Evolutionary conservation across 1,284 basidiomycete species (phyloP).

Genomic region (Peniophora sp.): DNA sequence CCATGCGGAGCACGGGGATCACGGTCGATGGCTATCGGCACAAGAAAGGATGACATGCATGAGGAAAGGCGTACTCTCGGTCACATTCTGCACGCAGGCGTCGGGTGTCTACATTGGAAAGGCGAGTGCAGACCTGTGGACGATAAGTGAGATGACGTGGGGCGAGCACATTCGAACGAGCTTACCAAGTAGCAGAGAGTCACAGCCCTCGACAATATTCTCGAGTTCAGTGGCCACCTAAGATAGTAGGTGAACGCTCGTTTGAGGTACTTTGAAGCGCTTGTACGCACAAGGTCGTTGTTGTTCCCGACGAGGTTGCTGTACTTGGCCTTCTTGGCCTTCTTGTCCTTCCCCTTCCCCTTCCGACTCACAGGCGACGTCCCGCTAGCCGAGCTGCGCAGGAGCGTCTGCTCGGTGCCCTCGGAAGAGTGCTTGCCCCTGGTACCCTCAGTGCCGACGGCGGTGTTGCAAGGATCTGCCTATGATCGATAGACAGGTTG

Average conservation of each 20-base stretch:
- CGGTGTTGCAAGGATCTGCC: too few relatives aligned
- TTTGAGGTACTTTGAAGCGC: too few relatives aligned
- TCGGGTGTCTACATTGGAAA: constrained; percentile 34
- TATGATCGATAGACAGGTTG: too few relatives aligned
- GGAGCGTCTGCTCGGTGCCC: constrained; percentile 10
- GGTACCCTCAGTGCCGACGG: constrained; percentile 9
- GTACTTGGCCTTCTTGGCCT: constrained; percentile 10
- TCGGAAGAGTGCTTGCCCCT: constrained; percentile 9
- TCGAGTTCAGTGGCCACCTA: constrained; percentile 9
- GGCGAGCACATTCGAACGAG: not conserved
- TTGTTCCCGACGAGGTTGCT: constrained; percentile 27
- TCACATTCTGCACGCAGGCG: constrained; percentile 38
- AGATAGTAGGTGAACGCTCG: too few relatives aligned
- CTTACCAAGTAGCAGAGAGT: constrained; percentile 5
- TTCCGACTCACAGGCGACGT: not conserved
- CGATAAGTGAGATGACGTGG: not conserved
- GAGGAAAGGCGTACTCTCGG: constrained; percentile 29
- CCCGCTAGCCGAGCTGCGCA: constrained; percentile 13
- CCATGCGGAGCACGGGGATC: constrained; percentile 39
- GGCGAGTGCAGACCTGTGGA: constrained; percentile 25
- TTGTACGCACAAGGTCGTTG: constrained; percentile 25
- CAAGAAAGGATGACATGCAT: too few relatives aligned
- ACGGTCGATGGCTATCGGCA: too few relatives aligned
- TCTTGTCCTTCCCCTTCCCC: constrained; percentile 16
- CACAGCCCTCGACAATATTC: constrained; percentile 7